A percentile compares a stretch with the other conserved stretches of the same genome.
Evolutionary conservation across 768 basidiomycete species (phyloP).

Genomic region (Termitomyces sp.): DNA sequence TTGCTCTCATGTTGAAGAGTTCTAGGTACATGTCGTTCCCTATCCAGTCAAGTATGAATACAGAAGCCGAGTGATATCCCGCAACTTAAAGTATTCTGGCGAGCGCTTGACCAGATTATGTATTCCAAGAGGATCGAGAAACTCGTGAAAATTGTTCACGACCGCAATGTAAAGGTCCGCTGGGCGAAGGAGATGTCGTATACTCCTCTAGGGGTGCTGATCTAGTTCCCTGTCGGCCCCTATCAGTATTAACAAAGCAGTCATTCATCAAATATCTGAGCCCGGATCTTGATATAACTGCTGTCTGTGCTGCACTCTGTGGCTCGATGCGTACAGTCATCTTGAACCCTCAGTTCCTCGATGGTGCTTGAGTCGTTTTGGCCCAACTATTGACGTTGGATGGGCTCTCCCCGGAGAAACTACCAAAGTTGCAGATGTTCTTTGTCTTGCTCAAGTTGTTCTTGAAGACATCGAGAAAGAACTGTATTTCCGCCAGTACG

Average conservation of each 20-base stretch:
- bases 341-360: not conserved
- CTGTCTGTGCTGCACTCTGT: not conserved
- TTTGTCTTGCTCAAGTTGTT: not conserved
- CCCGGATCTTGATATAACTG: not conserved
- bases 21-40: not conserved
- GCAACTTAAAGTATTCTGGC: not conserved
- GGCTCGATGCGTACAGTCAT: not conserved
- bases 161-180: not conserved
- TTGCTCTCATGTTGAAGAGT: not conserved
- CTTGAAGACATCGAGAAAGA: not conserved
- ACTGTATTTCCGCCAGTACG: not conserved
- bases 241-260: not conserved
- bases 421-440: not conserved
- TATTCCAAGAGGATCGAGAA: not conserved
- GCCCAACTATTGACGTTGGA: not conserved
- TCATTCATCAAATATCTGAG: not conserved
- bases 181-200: not conserved
- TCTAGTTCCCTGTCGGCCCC: not conserved
- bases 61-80: not conserved
- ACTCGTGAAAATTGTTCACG: not conserved
- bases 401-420: not conserved
- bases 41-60: not conserved
- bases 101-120: not conserved
- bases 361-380: not conserved
- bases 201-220: not conserved